These are phyloP conservation scores for Ettlia oleoabundans DNA, from an alignment of 139 green algal genomes.

Conservation along the genomic window DNA sequence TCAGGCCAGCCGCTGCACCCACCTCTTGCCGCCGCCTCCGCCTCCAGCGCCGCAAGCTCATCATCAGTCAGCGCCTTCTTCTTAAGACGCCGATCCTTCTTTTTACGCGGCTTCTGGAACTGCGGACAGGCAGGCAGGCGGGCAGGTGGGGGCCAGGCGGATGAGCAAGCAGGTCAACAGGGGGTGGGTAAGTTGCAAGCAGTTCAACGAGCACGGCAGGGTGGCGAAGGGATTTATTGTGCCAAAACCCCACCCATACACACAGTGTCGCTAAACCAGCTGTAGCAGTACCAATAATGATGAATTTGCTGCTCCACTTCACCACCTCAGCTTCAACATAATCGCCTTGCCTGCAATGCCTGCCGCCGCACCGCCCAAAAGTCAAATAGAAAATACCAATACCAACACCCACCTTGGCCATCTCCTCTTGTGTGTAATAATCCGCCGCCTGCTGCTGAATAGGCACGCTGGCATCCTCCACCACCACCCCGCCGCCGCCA, in stretches of 20 bases:
- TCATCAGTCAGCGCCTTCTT: conserved; percentile 63
- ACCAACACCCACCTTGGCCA: conserved; percentile 41
- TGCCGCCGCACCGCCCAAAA: too few relatives aligned
- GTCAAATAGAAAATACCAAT: background rate
- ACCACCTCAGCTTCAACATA: too few relatives aligned
- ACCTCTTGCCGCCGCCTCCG: conserved; percentile 46
- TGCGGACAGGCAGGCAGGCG: background rate
- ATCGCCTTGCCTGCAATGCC: too few relatives aligned
- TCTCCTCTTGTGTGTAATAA: conserved; percentile 79
- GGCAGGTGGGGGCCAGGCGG: background rate
- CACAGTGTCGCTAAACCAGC: too few relatives aligned
- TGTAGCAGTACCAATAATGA: too few relatives aligned
- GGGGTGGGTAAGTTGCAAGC: background rate
- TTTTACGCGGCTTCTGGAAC: conserved; percentile 75
- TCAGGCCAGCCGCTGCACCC: too few relatives aligned
- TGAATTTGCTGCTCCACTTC: too few relatives aligned
- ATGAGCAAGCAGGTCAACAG: background rate
- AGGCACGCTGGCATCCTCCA: background rate
- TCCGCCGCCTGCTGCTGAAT: conserved; percentile 51
- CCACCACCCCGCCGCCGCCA: background rate
- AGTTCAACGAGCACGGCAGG: too few relatives aligned
- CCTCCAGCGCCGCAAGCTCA: conserved; percentile 62
- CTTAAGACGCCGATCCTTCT: conserved; percentile 79
- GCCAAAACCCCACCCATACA: too few relatives aligned
- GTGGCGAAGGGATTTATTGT: too few relatives aligned